These are phyloP conservation scores for Artemisia argyi DNA, from an alignment of 129 eudicot genomes.

Conservation along the genomic window DNA sequence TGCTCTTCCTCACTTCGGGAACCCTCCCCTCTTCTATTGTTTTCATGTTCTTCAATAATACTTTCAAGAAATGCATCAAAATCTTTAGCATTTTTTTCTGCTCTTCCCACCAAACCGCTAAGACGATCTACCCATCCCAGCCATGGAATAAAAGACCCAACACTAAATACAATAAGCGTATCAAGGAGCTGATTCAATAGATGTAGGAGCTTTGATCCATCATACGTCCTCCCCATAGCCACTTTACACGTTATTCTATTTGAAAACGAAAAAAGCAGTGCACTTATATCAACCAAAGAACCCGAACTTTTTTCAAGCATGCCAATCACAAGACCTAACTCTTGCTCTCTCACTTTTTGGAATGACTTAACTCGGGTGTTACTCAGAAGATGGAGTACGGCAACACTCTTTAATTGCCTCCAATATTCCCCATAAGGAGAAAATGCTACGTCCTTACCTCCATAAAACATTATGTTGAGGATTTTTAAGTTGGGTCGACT, in stretches of 20 bases:
- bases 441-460: constrained; percentile 31
- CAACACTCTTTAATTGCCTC: constrained; percentile 55
- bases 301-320: no score
- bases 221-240: constrained; percentile 52
- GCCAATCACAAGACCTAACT: constrained; percentile 25
- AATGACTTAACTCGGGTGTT: constrained; percentile 42
- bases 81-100: no score
- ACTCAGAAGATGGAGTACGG: constrained; percentile 50
- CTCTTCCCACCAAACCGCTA: no score
- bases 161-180: no score
- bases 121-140: no score
- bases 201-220: constrained; percentile 4
- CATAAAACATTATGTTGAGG: constrained; percentile 32
- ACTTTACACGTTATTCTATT: constrained; percentile 41
- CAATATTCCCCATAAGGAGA: constrained; percentile 63
- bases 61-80: no score
- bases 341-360: constrained; percentile 37
- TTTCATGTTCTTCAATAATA: no score
- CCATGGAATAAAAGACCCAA: no score
- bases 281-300: constrained; percentile 36
- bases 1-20: no score
- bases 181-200: no score
- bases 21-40: no score
- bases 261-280: constrained; percentile 19
- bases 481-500: constrained; percentile 35